These are phyloP conservation scores for Diatrype stigma DNA, from an alignment of 2,329 filamentous ascomycete species.

Conservation along the genomic window DNA sequence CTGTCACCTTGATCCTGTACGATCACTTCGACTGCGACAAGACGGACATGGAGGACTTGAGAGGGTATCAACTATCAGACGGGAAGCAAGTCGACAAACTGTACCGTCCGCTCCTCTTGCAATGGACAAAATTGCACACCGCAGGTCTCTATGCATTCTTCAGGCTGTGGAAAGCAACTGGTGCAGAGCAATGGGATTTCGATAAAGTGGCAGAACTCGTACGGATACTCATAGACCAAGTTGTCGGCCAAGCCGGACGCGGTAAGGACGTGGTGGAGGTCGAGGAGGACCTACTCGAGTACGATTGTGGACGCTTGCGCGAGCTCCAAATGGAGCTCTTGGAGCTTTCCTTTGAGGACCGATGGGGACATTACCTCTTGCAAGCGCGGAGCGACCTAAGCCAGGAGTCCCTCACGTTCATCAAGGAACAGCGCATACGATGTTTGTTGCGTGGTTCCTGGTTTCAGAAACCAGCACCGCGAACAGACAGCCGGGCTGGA, in stretches of 20 bases:
- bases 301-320: conserved; percentile 73
- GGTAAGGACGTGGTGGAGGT: conserved; percentile 82
- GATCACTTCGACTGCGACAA: conserved; percentile 95
- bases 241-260: conserved; percentile 76
- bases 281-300: conserved; percentile 83
- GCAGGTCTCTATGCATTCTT: conserved; percentile 84
- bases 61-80: conserved; percentile 71
- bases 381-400: conserved; percentile 90
- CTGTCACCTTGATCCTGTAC: conserved; percentile 83
- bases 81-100: conserved; percentile 78
- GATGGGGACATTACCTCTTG: conserved; percentile 84
- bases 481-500: conserved; percentile 40
- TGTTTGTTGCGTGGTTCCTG: conserved; percentile 85
- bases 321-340: conserved; percentile 91
- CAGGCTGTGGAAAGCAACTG: conserved; percentile 86
- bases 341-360: conserved; percentile 86
- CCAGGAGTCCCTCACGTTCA: conserved; percentile 88
- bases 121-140: conserved; percentile 89
- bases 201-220: conserved; percentile 90
- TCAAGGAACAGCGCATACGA: conserved; percentile 92
- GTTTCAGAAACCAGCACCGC: conserved; percentile 60
- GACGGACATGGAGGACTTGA: conserved; percentile 72
- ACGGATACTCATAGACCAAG: conserved; percentile 83
- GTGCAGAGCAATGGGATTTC: conserved; percentile 81
- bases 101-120: conserved; percentile 81